Evolutionary conservation across 2,329 filamentous ascomycete genomes (phyloP), one percentile per base, ranked within the genome.

Genomic region (Fusarium verticillioides): DNA sequence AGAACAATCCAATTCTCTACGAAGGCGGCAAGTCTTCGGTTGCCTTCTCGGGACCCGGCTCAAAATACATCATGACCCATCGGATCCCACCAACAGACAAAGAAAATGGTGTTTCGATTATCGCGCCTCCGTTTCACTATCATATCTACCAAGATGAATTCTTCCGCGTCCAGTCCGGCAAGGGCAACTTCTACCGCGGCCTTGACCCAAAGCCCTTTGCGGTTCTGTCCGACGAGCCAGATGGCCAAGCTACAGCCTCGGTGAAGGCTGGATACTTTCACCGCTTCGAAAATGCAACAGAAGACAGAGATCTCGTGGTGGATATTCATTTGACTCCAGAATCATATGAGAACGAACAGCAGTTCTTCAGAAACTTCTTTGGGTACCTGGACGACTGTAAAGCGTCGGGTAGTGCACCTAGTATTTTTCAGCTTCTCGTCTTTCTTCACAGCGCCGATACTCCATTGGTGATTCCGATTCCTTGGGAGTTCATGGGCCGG

Each of bases 41-140:
- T 4, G 57, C 34, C 10, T 65, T 65, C 6, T 49, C 47, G 7
- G 37, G 26, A 2, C 63, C 63, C 19, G 52, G 52, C 23, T 65
- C 63, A 40, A 49, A 64, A 28, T 64, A 65, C 60, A 64, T 64
- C 40, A 65, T 65, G 63, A 65, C 63, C 9, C 63, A 65, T 64
- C 60, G 60, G 7, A 65, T 65, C 21, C 63, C 63, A 2, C 63
- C 60, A 30, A 65, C 47, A 2, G n/a, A 50, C 10, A 36, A 56
- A 9, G 23, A 64, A 42, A 42, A 65, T 5, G 63, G 60, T 3
- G 23, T 39, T 8, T 65, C 63, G 2, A 64, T 65, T 15, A 52
- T 65, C 4, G 60, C 40, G 10, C 63, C 63, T 2, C 63, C 63
- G 1, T 64, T 65, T 13, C 63, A 65, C 9, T 65, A 65, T 12